Conservation (phyloP, 768 basidiomycete genomes). For the Lactarius indigo region DNA sequence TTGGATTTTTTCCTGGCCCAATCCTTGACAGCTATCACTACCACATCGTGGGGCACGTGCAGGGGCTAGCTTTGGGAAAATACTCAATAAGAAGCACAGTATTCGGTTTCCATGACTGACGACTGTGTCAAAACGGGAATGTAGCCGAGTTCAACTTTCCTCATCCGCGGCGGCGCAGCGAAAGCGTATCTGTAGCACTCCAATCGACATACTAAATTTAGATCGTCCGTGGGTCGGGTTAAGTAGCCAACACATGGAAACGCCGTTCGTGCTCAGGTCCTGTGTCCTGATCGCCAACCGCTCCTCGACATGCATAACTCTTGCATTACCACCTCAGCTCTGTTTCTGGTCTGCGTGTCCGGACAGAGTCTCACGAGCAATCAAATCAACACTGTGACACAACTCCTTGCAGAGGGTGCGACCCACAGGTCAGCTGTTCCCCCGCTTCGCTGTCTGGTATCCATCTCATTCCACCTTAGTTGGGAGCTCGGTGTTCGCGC, state of each 20-base stretch:
- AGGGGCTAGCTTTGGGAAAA: background rate
- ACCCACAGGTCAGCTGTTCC: slow-evolving; percentile 36
- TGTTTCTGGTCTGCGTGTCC: background rate
- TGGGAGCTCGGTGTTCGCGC: slow-evolving; percentile 55
- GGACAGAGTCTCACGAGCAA: slow-evolving; percentile 37
- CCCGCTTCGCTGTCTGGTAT: background rate
- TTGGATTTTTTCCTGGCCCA: too few species aligned
- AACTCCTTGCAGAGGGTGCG: slow-evolving; percentile 41
- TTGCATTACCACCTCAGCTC: background rate
- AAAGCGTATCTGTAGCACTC: background rate
- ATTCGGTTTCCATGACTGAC: background rate
- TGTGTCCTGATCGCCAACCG: too few species aligned
- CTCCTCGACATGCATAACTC: background rate
- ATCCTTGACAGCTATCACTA: too few species aligned
- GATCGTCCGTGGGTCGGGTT: background rate
- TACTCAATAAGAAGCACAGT: background rate
- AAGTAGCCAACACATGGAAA: background rate
- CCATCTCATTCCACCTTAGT: slow-evolving; percentile 30
- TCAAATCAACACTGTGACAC: slow-evolving; percentile 36
- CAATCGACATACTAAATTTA: background rate
- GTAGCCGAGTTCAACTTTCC: background rate
- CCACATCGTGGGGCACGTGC: too few species aligned
- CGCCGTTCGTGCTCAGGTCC: background rate
- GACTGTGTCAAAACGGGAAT: background rate
- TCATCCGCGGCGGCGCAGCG: background rate